Evolutionary conservation across 495 filamentous ascomycete species (phyloP).

Genomic region (Corynascus novoguineensis): DNA sequence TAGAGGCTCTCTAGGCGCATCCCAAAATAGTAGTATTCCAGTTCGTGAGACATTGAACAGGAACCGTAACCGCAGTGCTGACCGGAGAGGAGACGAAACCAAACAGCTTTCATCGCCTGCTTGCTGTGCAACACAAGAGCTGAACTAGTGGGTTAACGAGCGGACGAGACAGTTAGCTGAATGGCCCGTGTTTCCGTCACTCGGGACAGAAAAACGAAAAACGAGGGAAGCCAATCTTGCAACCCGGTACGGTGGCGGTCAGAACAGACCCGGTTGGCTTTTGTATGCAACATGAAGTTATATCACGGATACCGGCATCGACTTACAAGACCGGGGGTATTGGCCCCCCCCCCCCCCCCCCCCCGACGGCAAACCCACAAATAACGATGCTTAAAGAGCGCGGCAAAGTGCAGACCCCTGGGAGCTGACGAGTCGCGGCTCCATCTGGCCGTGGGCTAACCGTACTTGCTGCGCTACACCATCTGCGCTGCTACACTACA

Average conservation of each 20-base stretch:
- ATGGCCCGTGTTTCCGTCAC: not conserved
- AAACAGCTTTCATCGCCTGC: not conserved
- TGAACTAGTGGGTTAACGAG: not conserved
- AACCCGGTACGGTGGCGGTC: slow-evolving; percentile 1
- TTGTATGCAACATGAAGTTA: slow-evolving; percentile 17
- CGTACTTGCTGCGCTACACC: not conserved
- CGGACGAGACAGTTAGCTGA: not conserved
- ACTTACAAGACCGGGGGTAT: slow-evolving; percentile 9
- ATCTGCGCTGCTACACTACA: not conserved
- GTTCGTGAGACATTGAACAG: slow-evolving; percentile 5
- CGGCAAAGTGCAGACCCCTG: not conserved
- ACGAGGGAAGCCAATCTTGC: slow-evolving; percentile 3
- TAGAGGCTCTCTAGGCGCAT: not conserved
- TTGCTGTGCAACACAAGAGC: not conserved
- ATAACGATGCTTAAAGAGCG: not conserved
- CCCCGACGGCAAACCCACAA: not conserved
- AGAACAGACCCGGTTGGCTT: slow-evolving; percentile 8
- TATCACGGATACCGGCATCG: slow-evolving; percentile 26
- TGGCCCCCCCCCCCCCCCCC: no score
- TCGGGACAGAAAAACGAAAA: not conserved
- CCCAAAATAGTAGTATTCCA: not conserved
- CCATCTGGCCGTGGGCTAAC: not conserved
- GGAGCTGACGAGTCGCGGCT: slow-evolving; percentile 10
- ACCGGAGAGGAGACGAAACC: slow-evolving; percentile 1
- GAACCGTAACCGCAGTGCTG: not conserved